phyloP scores from a whole-genome alignment of 208 protist genomes.

The Acanthamoeba quina region DNA sequence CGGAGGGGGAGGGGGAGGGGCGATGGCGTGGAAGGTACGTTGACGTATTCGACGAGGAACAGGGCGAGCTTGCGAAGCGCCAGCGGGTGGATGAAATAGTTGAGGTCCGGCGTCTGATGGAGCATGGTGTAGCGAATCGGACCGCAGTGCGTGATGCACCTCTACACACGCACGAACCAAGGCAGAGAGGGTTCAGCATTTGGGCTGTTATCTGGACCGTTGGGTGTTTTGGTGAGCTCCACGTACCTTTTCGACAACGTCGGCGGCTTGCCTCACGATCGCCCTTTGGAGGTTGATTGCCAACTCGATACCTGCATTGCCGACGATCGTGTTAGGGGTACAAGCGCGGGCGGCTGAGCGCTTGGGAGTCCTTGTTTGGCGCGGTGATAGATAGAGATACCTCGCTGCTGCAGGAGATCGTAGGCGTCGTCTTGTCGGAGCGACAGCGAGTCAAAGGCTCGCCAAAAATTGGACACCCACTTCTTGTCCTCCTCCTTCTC shows the following conservation, averaged over 20 bases:
- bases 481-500: constrained; percentile 22
- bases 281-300: constrained; percentile 70
- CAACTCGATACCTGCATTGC: constrained; percentile 35
- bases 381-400: neutral
- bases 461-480: constrained; percentile 69
- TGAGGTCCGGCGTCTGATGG: constrained; percentile 53
- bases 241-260: constrained; percentile 24
- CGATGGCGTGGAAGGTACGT: neutral
- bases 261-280: constrained; percentile 75
- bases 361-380: too few relatives aligned
- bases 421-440: constrained; percentile 55
- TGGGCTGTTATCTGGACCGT: too few relatives aligned
- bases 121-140: constrained; percentile 50
- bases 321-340: neutral
- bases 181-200: too few relatives aligned
- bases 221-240: neutral
- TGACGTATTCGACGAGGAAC: constrained; percentile 69
- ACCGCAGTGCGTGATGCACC: constrained; percentile 33
- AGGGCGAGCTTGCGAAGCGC: constrained; percentile 40
- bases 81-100: constrained; percentile 69
- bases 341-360: neutral
- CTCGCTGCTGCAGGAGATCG: constrained; percentile 37
- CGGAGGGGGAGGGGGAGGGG: neutral
- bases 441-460: constrained; percentile 72
- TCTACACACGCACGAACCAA: neutral